Evolutionary conservation across 805 yeast species (phyloP), one percentile per base, ranked within the genome.

Genomic region (Starmerella apicola): DNA sequence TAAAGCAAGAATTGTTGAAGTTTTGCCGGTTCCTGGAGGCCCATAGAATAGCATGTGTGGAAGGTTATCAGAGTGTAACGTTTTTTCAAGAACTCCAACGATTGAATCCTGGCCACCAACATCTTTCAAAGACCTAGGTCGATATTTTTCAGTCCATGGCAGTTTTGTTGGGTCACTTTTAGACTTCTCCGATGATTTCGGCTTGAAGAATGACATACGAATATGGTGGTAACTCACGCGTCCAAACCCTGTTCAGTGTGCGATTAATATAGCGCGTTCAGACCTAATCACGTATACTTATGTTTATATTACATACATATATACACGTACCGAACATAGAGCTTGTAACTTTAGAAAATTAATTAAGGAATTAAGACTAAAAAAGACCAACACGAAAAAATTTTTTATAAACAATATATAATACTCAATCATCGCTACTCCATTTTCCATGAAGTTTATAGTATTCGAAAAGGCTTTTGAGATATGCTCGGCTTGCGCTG

Each of bases 21-120:
- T 84, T 58, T 84, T 84, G 49, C 95, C 95, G 0, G 94, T 84
- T 17, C 95, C 95, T 15, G 95, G 95, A 1, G 95, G 94, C 0
- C 95, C 96, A 59, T 91, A 91, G 61, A 91, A 91, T 38, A 91
- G 66, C 50, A 91, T 63, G 62, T 91, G 98, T 9, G 63, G 64
- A 20, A 60, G 46, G 57, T 88, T 91, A 22, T 86, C 80, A 10
- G 88, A 72, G 42, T 74, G 68, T 16, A 91, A 59, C 1, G 95
- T 81, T 54, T 77, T 76, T 57, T 81, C 79, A 45, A 91, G 65
- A 23, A 91, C 88, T 17, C 71, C 72, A 9, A 88, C 82, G 0
- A 97, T 85, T 50, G 83, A 85, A 36, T 78, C 88, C 57, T 91
- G 99, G 0, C 97, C 82, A 4, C 95, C 69, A 16, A 91, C 84